phyloP scores from a whole-genome alignment of 116 monocot genomes.

The Papilionanthe hybrid region DNA sequence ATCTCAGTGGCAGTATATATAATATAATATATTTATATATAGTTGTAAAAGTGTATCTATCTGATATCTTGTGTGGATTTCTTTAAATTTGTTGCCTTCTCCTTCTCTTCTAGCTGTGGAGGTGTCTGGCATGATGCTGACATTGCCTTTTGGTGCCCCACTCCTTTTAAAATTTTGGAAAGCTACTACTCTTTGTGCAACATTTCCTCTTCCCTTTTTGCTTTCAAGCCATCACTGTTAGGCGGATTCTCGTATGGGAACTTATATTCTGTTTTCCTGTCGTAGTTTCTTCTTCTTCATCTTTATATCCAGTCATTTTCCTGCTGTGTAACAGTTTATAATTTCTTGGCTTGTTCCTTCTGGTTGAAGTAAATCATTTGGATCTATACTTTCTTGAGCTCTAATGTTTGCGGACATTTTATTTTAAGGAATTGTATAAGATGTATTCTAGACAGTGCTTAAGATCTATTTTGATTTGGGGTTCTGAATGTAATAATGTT shows the following conservation, averaged over 20 bases:
- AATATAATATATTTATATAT: no score
- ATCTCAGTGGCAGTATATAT: no score
- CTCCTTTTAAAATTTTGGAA: not conserved
- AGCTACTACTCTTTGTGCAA: not conserved
- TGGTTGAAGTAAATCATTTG: not conserved
- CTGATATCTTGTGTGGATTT: no score
- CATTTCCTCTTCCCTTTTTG: not conserved
- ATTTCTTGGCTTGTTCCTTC: not conserved
- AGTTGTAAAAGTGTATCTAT: no score
- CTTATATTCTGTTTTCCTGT: not conserved
- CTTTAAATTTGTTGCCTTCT: not conserved
- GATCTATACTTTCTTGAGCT: not conserved
- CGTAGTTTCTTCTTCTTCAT: not conserved
- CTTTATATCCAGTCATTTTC: not conserved
- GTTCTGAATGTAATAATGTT: not conserved
- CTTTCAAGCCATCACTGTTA: conserved; percentile 4
- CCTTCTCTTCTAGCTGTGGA: not conserved
- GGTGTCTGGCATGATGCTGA: not conserved
- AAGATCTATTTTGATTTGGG: not conserved
- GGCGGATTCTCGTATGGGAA: not conserved
- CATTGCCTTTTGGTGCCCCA: not conserved
- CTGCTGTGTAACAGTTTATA: not conserved
- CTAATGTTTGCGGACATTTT: no score
- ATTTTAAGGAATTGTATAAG: not conserved
- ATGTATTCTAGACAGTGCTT: not conserved